Evolutionary conservation across 305 asterid genomes (phyloP), one percentile per base, ranked within the genome.

Genomic region (Plantago coronopus): DNA sequence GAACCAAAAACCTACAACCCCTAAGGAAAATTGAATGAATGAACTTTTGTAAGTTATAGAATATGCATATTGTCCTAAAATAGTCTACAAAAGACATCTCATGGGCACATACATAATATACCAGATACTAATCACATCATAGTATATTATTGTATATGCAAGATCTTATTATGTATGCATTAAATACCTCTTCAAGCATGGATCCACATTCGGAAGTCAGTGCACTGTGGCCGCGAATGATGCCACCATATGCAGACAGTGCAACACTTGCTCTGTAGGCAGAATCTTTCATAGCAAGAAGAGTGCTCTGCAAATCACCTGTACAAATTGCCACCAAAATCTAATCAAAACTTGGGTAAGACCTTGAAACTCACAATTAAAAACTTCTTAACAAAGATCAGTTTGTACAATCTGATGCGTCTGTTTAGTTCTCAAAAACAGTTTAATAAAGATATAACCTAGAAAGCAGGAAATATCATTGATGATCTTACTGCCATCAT

Each of bases 171-270:
- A 53, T 70, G 67, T 19, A 46, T 61, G 53, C 64, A 63, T 62
- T 25, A 55, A 40, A 58, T 69, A 90, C 99, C 95, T 94, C 99
- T 78, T 94, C 99, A 58, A 94, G 99, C 97, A 94, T 94, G 57
- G 95, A 86, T 71, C 99, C 99, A 77, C 97, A 94, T 76, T 90
- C 99, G 68, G 96, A 83, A 74, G 97, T 94, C 88, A 94, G 83
- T 63, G 95, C 91, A 61, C 87, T 84, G 73, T 84, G 99, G 51
- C 94, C 88, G 73, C 88, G 87, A 67, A 85, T 72, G 72, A 86
- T 77, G 72, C 74, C 78, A 60, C 80, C 86, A 75, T 82, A 94
- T 66, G 95, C 79, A 72, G 96, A 82, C 69, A 94, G 75, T 19
- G 82, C 81, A 54, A 77, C 81, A 80, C 96, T 86, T 77, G 88